Base-by-base conservation (phyloP, 2,329 filamentous ascomycete species). In the Ceratocystis lukuohia region DNA sequence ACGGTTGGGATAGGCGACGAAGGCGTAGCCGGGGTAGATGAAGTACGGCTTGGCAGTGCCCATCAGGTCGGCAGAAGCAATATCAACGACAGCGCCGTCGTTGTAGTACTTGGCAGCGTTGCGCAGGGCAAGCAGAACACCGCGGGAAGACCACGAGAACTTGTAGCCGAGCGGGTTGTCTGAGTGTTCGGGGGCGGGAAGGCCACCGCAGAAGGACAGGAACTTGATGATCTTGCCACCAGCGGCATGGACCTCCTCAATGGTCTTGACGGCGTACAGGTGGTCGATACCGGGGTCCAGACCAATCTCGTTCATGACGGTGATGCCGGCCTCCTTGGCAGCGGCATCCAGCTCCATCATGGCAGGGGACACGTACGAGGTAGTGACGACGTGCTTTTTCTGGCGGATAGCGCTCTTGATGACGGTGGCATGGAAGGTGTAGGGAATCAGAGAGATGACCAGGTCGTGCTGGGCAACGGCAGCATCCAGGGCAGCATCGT, bases 331-430 rank as follows among this genome's bases (percentile, higher is more conserved):
- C 69, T 88, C 88, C 82, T 96, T 96, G 75, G 83, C 85, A 72
- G 88, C 80, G 72, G 86, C 80, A 73, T 96, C 88, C 63, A 97
- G 85, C 80, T 92, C 93, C 78, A 87, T 77, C 91, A 96, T 96
- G 70, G 90, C 89, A 2, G 91, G 91, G 3, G 89, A 95, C 71
- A 96, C 89, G 74, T 97, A 97, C 70, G 86, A 91, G 37, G 93
- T 96, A 68, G 93, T 96, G 73, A 97, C 92, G 69, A 97, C 91
- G 80, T 97, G 80, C 83, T 93, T 96, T 88, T 96, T 96, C 73
- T 87, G 84, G 73, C 87, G 84, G 78, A 97, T 96, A 70, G 91
- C 93, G 45, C 88, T 86, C 83, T 96, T 93, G 84, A 96, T 95
- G 72, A 96, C 91, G 66, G 83, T 81, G 59, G 88, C 89, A 77